A percentile compares a stretch with the other conserved stretches of the same genome.
These are phyloP conservation scores for Hirsutella thompsonii DNA, from an alignment of 2,329 filamentous ascomycete species.

Conservation along the genomic window DNA sequence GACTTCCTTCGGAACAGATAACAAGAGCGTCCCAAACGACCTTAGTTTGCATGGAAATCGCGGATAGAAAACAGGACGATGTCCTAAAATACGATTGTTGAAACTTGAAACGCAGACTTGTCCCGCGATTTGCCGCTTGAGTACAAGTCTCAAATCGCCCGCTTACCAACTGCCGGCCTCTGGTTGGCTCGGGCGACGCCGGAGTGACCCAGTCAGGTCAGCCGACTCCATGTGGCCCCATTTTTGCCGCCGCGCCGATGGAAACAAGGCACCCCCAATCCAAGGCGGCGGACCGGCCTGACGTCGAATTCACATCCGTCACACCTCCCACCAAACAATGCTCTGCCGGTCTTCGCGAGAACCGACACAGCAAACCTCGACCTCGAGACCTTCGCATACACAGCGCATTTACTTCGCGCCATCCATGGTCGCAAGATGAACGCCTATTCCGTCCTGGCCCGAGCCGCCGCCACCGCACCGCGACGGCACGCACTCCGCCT, in stretches of 20 bases:
- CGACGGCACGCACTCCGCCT: conserved; percentile 25
- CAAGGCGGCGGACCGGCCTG: no score
- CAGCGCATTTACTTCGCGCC: neutral
- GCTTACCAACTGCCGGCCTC: conserved; percentile 17
- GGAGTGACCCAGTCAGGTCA: conserved; percentile 16
- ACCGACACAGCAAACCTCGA: neutral
- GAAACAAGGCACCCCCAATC: no score
- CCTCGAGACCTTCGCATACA: neutral
- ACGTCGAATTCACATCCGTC: no score
- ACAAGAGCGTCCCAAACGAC: no score
- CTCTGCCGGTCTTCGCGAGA: neutral
- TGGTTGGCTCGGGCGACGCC: conserved; percentile 25
- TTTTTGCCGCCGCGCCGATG: conserved; percentile 14
- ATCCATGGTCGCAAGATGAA: conserved; percentile 4
- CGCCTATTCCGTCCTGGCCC: conserved; percentile 24
- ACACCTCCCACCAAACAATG: conserved; percentile 1
- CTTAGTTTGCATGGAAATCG: no score
- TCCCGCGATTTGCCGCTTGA: no score
- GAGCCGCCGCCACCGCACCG: conserved; percentile 25
- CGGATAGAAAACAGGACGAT: no score
- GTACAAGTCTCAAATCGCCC: no score
- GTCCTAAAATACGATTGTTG: no score
- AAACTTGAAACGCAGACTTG: no score
- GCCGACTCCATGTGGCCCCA: conserved; percentile 8
- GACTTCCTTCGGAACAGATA: no score